phyloP scores from a whole-genome alignment of 2,329 filamentous ascomycete species.

The Paraphaeosphaeria sporulosa region DNA sequence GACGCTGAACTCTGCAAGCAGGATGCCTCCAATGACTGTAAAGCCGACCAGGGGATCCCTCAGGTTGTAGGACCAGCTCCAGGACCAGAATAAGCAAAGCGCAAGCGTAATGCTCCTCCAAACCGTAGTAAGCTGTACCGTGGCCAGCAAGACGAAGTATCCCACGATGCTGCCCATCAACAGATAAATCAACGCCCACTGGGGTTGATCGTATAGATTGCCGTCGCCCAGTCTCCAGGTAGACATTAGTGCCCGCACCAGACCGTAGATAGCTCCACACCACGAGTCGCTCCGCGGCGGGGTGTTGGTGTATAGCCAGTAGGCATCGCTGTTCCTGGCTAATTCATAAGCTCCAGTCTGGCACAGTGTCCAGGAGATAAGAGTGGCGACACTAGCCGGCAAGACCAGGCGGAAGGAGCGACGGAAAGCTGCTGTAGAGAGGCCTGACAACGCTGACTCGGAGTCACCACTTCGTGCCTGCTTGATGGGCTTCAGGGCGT shows the following conservation, averaged over 20 bases:
- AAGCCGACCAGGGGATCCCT: conserved; percentile 5
- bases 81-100: conserved; percentile 7
- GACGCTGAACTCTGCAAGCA: conserved; percentile 7
- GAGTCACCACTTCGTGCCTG: conserved; percentile 9
- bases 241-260: background rate
- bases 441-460: conserved; percentile 4
- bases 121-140: conserved; percentile 3
- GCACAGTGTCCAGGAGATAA: conserved; percentile 9
- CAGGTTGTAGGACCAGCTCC: conserved; percentile 2
- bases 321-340: conserved; percentile 7
- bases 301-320: conserved; percentile 9
- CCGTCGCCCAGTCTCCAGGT: conserved; percentile 3
- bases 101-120: conserved; percentile 4
- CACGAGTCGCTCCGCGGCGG: background rate
- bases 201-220: conserved; percentile 6
- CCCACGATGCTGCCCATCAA: conserved; percentile 7
- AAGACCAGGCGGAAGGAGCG: conserved; percentile 8
- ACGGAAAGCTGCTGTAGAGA: conserved; percentile 8
- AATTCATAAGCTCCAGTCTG: conserved; percentile 4
- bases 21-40: conserved; percentile 3
- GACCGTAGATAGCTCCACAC: background rate
- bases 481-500: conserved; percentile 9
- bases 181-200: conserved; percentile 10
- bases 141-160: conserved; percentile 6
- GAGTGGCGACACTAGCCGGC: conserved; percentile 1